Percentiles rank a stretch among this genome's conserved stretches.
phyloP scores from a whole-genome alignment of 2,329 filamentous ascomycete genomes.

The Fusarium vanettenii region DNA sequence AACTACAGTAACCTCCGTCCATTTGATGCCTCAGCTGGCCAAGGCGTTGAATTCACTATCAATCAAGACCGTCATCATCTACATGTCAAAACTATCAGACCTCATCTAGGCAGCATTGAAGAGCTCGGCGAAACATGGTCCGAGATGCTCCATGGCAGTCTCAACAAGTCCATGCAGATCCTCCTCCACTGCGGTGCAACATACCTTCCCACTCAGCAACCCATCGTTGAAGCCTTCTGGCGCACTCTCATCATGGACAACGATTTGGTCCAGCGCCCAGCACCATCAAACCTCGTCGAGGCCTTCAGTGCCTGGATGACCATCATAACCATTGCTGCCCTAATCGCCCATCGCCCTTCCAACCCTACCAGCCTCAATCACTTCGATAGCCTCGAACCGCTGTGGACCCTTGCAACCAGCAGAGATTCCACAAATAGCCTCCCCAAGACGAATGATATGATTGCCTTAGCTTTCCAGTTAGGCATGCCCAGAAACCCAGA shows the following conservation, averaged over 20 bases:
- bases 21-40: conserved; percentile 9
- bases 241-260: conserved; percentile 42
- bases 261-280: conserved; percentile 33
- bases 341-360: not conserved
- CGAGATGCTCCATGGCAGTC: conserved; percentile 13
- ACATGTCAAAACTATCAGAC: conserved; percentile 24
- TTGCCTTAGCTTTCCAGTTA: conserved; percentile 22
- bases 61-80: conserved; percentile 11
- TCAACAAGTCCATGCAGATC: conserved; percentile 28
- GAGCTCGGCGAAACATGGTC: conserved; percentile 22
- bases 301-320: conserved; percentile 32
- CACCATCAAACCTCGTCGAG: conserved; percentile 17
- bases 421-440: conserved; percentile 30
- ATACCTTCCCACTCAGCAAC: conserved; percentile 34
- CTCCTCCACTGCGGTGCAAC: conserved; percentile 36
- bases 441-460: conserved; percentile 25
- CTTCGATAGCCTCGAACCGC: conserved; percentile 32
- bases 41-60: conserved; percentile 15
- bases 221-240: conserved; percentile 43
- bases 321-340: conserved; percentile 22
- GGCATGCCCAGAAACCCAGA: conserved; percentile 19
- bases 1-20: conserved; percentile 20
- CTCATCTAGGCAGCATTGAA: conserved; percentile 33
- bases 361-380: conserved; percentile 26
- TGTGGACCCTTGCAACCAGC: conserved; percentile 37